phyloP scores from a whole-genome alignment of 352 stramenopile species.

The Phytophthora pluvialis region DNA sequence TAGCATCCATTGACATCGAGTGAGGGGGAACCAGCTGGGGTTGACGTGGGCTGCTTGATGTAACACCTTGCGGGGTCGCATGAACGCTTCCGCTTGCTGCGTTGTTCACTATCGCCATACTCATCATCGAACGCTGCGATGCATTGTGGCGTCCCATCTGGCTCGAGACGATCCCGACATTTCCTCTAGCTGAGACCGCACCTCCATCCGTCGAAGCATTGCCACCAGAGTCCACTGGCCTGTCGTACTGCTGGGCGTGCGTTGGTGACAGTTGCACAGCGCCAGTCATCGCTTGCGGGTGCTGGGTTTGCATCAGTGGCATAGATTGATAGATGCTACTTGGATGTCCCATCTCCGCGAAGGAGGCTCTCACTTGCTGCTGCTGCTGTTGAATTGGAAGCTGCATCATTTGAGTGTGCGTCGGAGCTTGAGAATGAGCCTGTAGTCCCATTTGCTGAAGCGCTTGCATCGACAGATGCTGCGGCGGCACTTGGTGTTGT shows the following conservation, averaged over 20 bases:
- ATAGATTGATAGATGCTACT: slow-evolving; percentile 62
- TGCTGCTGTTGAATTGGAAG: slow-evolving; percentile 61
- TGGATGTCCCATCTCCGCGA: slow-evolving; percentile 53
- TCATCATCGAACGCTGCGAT: slow-evolving; percentile 63
- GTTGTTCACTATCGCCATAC: slow-evolving; percentile 60
- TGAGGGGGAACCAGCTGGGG: slow-evolving; percentile 26
- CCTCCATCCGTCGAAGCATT: slow-evolving; percentile 20
- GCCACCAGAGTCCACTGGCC: slow-evolving; percentile 24
- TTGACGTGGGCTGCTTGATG: slow-evolving; percentile 31
- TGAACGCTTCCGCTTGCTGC: slow-evolving; percentile 15
- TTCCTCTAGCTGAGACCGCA: slow-evolving; percentile 15
- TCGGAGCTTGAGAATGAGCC: slow-evolving; percentile 44
- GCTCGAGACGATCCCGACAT: slow-evolving; percentile 16
- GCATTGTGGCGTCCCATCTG: slow-evolving; percentile 47
- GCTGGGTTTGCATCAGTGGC: slow-evolving; percentile 44
- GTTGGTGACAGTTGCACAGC: slow-evolving; percentile 37
- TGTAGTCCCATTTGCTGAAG: slow-evolving; percentile 58
- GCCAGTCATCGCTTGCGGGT: slow-evolving; percentile 35
- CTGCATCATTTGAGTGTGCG: slow-evolving; percentile 67
- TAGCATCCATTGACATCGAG: slow-evolving; percentile 37
- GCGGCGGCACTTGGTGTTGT: slow-evolving; percentile 34
- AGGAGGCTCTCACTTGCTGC: slow-evolving; percentile 46
- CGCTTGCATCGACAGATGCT: slow-evolving; percentile 65
- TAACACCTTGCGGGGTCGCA: slow-evolving; percentile 14
- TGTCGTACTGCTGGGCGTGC: slow-evolving; percentile 40